phyloP scores from a whole-genome alignment of 257 asterid genomes.

The Ballota nigra region DNA sequence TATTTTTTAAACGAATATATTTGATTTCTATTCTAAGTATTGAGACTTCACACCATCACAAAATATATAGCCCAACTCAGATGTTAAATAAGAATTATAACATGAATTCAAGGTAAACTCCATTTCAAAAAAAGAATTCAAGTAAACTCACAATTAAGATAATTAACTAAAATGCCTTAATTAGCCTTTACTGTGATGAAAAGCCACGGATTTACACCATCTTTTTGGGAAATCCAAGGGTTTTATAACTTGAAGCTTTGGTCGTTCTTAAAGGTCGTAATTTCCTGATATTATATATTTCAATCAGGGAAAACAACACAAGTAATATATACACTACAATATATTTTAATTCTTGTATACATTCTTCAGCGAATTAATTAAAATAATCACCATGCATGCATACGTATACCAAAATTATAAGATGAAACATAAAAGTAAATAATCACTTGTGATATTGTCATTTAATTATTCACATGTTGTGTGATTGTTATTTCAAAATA shows the following conservation, averaged over 20 bases:
- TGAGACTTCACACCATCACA: background rate
- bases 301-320: background rate
- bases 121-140: too few species aligned
- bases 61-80: background rate
- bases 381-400: too few species aligned
- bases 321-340: too few species aligned
- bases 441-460: too few species aligned
- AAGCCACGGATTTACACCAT: background rate
- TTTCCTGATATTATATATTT: background rate
- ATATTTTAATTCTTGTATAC: background rate
- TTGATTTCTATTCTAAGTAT: too few species aligned
- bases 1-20: too few species aligned
- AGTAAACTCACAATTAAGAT: background rate
- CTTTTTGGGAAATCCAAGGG: background rate
- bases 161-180: background rate
- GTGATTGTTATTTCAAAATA: too few species aligned
- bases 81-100: background rate
- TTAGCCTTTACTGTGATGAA: background rate
- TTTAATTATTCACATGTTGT: too few species aligned
- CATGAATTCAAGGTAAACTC: too few species aligned
- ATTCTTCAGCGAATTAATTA: too few species aligned
- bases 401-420: too few species aligned
- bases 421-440: too few species aligned
- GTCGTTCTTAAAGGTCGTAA: constrained; percentile 4
- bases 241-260: background rate